These are phyloP conservation scores for Taxawa tesnikishii DNA, from an alignment of 2,329 filamentous ascomycete genomes.

Conservation along the genomic window DNA sequence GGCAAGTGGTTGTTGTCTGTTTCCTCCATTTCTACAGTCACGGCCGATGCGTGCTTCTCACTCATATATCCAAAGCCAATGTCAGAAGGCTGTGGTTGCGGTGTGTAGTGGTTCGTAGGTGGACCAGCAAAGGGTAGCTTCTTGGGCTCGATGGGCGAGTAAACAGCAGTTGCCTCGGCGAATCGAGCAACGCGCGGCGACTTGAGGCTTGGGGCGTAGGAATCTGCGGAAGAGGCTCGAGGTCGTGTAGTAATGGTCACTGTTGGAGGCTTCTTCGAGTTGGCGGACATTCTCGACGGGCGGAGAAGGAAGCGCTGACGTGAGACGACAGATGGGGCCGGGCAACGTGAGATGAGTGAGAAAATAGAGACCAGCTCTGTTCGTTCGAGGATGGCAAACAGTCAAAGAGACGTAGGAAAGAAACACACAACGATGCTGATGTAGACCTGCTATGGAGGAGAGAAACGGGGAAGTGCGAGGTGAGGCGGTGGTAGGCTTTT, in stretches of 20 bases:
- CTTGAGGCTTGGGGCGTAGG: constrained; percentile 37
- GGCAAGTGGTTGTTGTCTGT: constrained; percentile 32
- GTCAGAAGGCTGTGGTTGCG: constrained; percentile 65
- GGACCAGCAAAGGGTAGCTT: constrained; percentile 47
- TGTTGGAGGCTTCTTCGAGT: constrained; percentile 5
- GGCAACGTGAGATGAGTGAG: constrained; percentile 1
- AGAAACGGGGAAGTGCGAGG: not conserved
- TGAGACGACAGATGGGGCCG: constrained; percentile 9
- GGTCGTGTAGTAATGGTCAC: constrained; percentile 7
- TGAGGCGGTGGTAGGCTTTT: constrained; percentile 5
- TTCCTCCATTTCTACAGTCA: constrained; percentile 41
- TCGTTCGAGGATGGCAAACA: constrained; percentile 1
- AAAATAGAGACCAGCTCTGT: constrained; percentile 5
- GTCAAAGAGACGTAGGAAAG: not conserved
- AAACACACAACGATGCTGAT: not conserved
- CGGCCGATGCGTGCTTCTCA: constrained; percentile 36
- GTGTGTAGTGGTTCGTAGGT: constrained; percentile 40
- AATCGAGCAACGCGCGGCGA: constrained; percentile 65
- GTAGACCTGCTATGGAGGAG: not conserved
- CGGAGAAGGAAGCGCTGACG: constrained; percentile 6
- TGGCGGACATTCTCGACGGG: constrained; percentile 6
- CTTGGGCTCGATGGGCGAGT: constrained; percentile 58
- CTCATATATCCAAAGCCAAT: constrained; percentile 87
- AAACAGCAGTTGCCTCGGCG: constrained; percentile 65
- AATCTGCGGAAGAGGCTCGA: constrained; percentile 20